phyloP scores from a whole-genome alignment of 2,329 filamentous ascomycete species.

The Aspergillus sp. region DNA sequence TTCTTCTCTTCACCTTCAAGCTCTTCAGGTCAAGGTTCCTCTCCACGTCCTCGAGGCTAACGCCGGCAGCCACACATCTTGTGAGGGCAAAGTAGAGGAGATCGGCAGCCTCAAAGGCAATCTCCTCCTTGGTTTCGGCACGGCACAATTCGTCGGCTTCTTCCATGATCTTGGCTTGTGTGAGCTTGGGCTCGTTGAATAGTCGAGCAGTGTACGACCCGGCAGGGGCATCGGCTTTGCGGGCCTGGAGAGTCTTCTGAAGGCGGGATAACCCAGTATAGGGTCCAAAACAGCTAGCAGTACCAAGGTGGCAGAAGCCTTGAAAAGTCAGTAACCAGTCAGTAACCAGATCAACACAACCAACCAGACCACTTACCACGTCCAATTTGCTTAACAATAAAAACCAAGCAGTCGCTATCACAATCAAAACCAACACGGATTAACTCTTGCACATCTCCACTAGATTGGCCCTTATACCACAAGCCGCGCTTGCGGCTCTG shows the following conservation, averaged over 20 bases:
- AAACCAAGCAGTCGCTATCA: slow-evolving; percentile 88
- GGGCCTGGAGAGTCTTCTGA: slow-evolving; percentile 79
- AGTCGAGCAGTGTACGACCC: slow-evolving; percentile 93
- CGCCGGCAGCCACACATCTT: slow-evolving; percentile 81
- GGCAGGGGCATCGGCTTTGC: slow-evolving; percentile 77
- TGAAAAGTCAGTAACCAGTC: slow-evolving; percentile 22
- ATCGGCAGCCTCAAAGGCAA: slow-evolving; percentile 93
- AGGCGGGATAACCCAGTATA: slow-evolving; percentile 78
- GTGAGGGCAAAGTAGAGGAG: slow-evolving; percentile 94
- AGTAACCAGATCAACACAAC: slow-evolving; percentile 4
- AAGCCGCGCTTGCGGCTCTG: slow-evolving; percentile 93
- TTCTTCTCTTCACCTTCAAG: slow-evolving; percentile 88
- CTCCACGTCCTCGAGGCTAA: slow-evolving; percentile 85
- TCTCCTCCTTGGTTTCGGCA: slow-evolving; percentile 75
- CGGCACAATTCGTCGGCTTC: slow-evolving; percentile 94
- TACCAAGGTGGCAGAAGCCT: slow-evolving; percentile 91
- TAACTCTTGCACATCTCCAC: slow-evolving; percentile 89
- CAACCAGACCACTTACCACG: slow-evolving; percentile 49
- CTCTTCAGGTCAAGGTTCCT: slow-evolving; percentile 91
- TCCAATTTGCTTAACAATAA: slow-evolving; percentile 85
- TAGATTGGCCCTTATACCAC: slow-evolving; percentile 96
- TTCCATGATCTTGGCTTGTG: slow-evolving; percentile 97
- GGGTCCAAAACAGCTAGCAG: slow-evolving; percentile 87
- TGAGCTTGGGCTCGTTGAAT: slow-evolving; percentile 85
- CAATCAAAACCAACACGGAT: slow-evolving; percentile 85